A percentile compares a stretch with the other conserved stretches of the same genome.
Evolutionary conservation across 73 alveolate species (phyloP).

Genomic region (Paramecium sexaurelia): DNA sequence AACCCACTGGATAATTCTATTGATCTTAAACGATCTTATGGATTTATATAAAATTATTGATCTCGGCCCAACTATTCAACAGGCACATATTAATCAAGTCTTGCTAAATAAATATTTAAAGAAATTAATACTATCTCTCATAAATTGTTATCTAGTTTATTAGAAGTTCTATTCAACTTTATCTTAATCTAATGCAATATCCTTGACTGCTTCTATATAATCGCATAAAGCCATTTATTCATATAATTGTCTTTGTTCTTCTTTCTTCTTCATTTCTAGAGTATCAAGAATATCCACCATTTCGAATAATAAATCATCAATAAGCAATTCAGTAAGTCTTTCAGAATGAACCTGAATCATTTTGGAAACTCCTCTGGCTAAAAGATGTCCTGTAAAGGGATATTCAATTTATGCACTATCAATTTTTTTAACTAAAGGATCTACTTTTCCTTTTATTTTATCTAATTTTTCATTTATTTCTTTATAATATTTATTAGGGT

Average conservation of each 20-base stretch:
- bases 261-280: not conserved
- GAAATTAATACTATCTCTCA: slow-evolving; percentile 20
- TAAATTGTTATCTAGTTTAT: not conserved
- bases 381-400: slow-evolving; percentile 47
- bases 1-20: slow-evolving; percentile 54
- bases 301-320: slow-evolving; percentile 34
- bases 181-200: slow-evolving; percentile 37
- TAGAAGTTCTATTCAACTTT: slow-evolving; percentile 29
- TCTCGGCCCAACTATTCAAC: slow-evolving; percentile 18
- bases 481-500: slow-evolving; percentile 43
- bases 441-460: slow-evolving; percentile 13
- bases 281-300: not conserved
- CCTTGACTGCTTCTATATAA: slow-evolving; percentile 38
- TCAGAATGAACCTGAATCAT: slow-evolving; percentile 6
- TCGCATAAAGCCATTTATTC: slow-evolving; percentile 42
- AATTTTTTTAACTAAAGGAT: not conserved
- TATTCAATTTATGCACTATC: not conserved
- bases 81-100: slow-evolving; percentile 14
- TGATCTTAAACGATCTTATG: not conserved
- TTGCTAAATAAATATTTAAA: not conserved
- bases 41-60: slow-evolving; percentile 3
- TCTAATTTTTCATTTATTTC: slow-evolving; percentile 37
- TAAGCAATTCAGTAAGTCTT: not conserved
- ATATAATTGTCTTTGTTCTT: not conserved
- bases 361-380: slow-evolving; percentile 32